phyloP scores from a whole-genome alignment of 768 basidiomycete genomes.

The Tylopilus sp. region DNA sequence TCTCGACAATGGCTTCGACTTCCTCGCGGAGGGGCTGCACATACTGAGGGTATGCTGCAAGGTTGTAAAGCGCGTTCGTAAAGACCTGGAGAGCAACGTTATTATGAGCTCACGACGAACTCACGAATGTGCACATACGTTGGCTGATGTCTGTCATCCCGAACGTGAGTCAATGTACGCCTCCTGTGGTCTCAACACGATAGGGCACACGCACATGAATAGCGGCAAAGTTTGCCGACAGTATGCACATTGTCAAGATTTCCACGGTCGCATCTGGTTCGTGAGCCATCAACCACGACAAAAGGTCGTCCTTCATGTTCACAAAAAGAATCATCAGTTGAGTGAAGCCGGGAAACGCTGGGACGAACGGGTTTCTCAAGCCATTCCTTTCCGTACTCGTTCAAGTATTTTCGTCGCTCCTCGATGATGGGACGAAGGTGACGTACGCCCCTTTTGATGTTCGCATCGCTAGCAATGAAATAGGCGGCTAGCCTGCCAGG shows the following conservation, averaged over 20 bases:
- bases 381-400: slow-evolving; percentile 26
- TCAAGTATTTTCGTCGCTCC: slow-evolving; percentile 22
- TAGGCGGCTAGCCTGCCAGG: background rate
- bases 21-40: background rate
- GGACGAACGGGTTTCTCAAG: slow-evolving; percentile 32
- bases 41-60: background rate
- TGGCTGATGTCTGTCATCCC: background rate
- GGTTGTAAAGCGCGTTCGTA: background rate
- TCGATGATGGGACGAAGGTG: slow-evolving; percentile 29
- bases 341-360: background rate
- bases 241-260: background rate
- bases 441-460: slow-evolving; percentile 1
- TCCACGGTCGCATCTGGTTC: background rate
- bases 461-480: slow-evolving; percentile 9
- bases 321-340: background rate
- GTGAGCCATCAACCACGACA: background rate
- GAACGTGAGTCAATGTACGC: no score
- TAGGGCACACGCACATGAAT: no score
- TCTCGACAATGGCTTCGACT: background rate
- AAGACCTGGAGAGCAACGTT: background rate
- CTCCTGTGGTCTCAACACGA: no score
- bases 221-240: background rate
- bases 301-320: background rate
- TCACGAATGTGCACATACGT: background rate
- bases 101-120: no score